Base-by-base conservation (phyloP, 331 rosid species). In the Acacia pycnantha region DNA sequence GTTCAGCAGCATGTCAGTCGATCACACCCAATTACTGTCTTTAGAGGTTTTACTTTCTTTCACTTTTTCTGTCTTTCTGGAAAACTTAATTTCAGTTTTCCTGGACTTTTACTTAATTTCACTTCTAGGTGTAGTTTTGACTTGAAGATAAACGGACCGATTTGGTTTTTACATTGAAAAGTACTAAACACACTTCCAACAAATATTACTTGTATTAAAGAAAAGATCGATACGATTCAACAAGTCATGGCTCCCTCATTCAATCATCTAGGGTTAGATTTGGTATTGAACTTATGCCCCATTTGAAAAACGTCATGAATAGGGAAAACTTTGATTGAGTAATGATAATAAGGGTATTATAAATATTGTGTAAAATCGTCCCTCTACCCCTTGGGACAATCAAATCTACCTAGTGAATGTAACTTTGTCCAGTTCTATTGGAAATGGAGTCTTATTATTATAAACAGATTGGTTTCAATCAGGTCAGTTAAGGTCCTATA, bases 41-140 rank as follows among this genome's bases (percentile, higher is more conserved):
- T 92, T 83, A 94, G 86, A 96, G 99, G 99, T 94, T 87, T 66
- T 62, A 62, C 80, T 71, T 68, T 74, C 35, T 66, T 67, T 74
- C 35, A 61, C 77, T 83, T 48, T 59, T 86, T 80, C 43, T 68
- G 33, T 33, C 54, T 35, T 67, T 84, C 74, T 70, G 82, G 58
- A 13, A 33, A 6, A 26, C 18, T 77, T 68, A 76, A 40, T 54
- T 54, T 54, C 6, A 58, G 31, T 75, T 46, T 59, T 58, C 59
- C 67, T 77, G 33, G 58, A 75, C 72, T 37, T 74, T 81, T 77
- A 12, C 71, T 37, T 71, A 31, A 15, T 31, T 18, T 62, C 69
- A 13, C 69, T 24, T 26, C 33, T 26, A 59, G 35, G 18, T 3
- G 24, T 12, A 24, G 67, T 59, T 59, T 24, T 59, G 3, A 59